Conservation (phyloP, 75 land plant species). For the Sequoiadendron giganteum region DNA sequence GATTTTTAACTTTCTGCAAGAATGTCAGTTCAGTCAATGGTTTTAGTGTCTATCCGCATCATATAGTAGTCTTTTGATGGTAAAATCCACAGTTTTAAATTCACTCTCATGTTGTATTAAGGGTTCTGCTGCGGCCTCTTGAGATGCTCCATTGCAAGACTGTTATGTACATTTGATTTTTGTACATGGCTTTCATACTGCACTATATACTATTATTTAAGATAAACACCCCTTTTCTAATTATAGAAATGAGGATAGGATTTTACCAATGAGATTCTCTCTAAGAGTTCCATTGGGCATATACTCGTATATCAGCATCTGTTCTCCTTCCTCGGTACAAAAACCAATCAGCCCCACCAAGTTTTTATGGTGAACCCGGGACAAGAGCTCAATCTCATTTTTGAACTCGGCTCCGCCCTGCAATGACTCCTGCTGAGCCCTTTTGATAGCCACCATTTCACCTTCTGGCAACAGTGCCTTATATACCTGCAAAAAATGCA, state of each 20-base stretch:
- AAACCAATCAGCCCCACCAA: conserved; percentile 41
- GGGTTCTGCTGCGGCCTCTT: too few species aligned
- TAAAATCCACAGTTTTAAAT: too few species aligned
- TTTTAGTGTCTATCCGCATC: not conserved
- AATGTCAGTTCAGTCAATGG: too few species aligned
- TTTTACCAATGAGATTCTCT: conserved; percentile 32
- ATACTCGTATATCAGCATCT: conserved; percentile 49
- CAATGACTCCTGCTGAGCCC: conserved; percentile 65
- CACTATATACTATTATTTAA: too few species aligned
- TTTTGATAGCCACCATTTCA: conserved; percentile 73
- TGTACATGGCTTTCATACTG: too few species aligned
- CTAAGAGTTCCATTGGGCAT: conserved; percentile 34
- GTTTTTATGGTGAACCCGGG: conserved; percentile 44
- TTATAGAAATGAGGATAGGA: not conserved
- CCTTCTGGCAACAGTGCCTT: conserved; percentile 57
- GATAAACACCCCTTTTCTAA: too few species aligned
- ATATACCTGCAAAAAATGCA: conserved; percentile 56
- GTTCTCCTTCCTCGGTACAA: conserved; percentile 41
- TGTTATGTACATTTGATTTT: too few species aligned
- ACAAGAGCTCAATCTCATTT: conserved; percentile 40
- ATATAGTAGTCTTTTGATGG: not conserved
- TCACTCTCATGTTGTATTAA: too few species aligned
- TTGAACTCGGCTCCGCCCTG: conserved; percentile 46
- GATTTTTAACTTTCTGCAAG: not conserved
- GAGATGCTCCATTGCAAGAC: too few species aligned